Conservation (phyloP, 345 rosid genomes). For the Theobroma cacao region DNA sequence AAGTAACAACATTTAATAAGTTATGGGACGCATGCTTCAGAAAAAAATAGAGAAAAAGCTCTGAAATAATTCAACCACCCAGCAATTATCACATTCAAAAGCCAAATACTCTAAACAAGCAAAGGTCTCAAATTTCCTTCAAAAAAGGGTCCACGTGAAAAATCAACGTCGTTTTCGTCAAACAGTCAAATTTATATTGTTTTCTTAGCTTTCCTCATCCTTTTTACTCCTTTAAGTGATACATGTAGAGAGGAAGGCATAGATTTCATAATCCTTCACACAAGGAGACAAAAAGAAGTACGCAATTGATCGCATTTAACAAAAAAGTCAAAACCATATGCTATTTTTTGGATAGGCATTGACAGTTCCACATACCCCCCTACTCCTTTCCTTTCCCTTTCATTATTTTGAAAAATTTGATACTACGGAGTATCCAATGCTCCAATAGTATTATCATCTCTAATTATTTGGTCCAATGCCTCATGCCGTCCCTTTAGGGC, state of each 20-base stretch:
- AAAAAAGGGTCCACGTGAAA: neutral
- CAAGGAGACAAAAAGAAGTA: neutral
- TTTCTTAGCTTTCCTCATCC: no score
- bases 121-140: neutral
- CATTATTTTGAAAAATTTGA: neutral
- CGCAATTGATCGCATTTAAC: neutral
- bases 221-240: neutral
- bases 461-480: no score
- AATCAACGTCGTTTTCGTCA: neutral
- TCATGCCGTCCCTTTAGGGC: no score
- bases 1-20: neutral
- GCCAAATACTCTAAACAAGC: neutral
- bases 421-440: neutral
- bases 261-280: neutral
- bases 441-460: no score
- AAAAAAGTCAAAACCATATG: neutral
- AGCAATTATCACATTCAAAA: neutral
- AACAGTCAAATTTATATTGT: neutral
- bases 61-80: constrained; percentile 7
- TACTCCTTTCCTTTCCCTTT: neutral
- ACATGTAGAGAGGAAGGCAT: neutral
- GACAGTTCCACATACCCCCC: neutral
- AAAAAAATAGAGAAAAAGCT: neutral
- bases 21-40: neutral
- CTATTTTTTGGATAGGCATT: neutral